Percentiles rank a stretch among this genome's conserved stretches.
These are phyloP conservation scores for Geotrichum citri-aurantii DNA, from an alignment of 1,139 yeast genomes.

Conservation along the genomic window DNA sequence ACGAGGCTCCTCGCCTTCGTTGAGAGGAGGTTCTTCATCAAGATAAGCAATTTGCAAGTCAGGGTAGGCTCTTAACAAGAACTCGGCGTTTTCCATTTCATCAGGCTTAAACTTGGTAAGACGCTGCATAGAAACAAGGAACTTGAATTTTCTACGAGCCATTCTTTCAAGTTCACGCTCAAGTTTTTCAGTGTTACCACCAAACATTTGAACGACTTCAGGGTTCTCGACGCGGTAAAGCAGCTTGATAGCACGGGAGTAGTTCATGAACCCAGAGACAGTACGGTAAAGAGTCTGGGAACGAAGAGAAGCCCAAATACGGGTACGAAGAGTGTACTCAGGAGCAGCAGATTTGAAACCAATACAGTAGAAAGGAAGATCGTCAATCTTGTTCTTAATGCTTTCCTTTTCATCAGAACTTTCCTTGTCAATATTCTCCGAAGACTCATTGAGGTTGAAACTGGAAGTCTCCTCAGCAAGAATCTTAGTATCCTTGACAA, in stretches of 20 bases:
- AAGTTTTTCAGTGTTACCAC: constrained; percentile 92
- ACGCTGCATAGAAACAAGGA: constrained; percentile 97
- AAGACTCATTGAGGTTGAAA: constrained; percentile 25
- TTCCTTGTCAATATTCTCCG: constrained; percentile 48
- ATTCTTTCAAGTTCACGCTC: constrained; percentile 96
- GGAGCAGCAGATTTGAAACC: constrained; percentile 99
- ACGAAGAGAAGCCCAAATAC: constrained; percentile 98
- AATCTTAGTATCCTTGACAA: constrained; percentile 96
- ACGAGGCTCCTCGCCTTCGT: constrained; percentile 97
- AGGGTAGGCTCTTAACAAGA: constrained; percentile 96
- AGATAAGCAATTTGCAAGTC: constrained; percentile 97
- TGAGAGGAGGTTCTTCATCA: constrained; percentile 85
- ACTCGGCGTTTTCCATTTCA: constrained; percentile 97
- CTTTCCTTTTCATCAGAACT: constrained; percentile 49
- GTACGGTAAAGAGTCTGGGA: constrained; percentile 98
- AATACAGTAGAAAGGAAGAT: constrained; percentile 95
- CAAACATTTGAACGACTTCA: constrained; percentile 95
- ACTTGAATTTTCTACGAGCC: constrained; percentile 99
- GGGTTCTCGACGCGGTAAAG: constrained; percentile 98
- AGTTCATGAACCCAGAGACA: constrained; percentile 98
- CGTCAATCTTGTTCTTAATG: constrained; percentile 87
- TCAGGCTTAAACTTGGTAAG: constrained; percentile 94
- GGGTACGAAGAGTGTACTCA: constrained; percentile 93
- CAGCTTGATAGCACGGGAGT: constrained; percentile 95
- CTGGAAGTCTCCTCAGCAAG: constrained; percentile 75